A percentile compares a stretch with the other conserved stretches of the same genome.
Evolutionary conservation across 345 rosid genomes (phyloP).

Genomic region (Erucastrum elatum): DNA sequence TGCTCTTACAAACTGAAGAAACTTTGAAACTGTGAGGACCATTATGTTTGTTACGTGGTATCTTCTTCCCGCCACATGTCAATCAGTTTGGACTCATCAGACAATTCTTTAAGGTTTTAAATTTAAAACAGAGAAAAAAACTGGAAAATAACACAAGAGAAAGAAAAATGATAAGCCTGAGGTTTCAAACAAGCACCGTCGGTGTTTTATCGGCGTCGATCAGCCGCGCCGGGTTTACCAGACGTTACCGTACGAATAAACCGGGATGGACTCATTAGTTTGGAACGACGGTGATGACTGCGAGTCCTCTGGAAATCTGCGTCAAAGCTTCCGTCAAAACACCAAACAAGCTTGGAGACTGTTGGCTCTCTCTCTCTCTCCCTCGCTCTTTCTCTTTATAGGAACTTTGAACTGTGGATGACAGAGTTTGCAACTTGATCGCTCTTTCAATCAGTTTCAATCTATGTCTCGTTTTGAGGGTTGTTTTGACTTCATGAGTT

Average conservation of each 20-base stretch:
- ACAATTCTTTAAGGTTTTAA: too few relatives aligned
- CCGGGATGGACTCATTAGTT: constrained; percentile 30
- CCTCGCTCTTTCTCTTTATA: not conserved
- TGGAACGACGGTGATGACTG: constrained; percentile 47
- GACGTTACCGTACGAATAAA: constrained; percentile 13
- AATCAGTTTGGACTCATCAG: too few relatives aligned
- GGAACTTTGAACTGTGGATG: constrained; percentile 18
- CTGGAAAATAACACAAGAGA: too few relatives aligned
- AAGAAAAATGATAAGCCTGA: constrained; percentile 46
- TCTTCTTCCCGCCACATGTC: too few relatives aligned
- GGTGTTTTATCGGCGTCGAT: constrained; percentile 51
- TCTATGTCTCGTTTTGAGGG: not conserved
- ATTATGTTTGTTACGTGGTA: too few relatives aligned
- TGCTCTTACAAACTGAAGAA: too few relatives aligned
- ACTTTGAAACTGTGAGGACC: too few relatives aligned
- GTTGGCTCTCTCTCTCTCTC: constrained; percentile 47
- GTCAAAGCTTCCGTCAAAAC: constrained; percentile 77
- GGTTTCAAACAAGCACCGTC: constrained; percentile 49
- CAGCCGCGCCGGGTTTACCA: constrained; percentile 42
- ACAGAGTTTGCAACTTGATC: constrained; percentile 6
- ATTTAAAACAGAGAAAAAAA: too few relatives aligned
- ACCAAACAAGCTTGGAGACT: constrained; percentile 84
- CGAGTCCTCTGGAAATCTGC: constrained; percentile 68
- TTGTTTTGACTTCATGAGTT: not conserved
- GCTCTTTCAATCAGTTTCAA: not conserved